Base-by-base conservation (phyloP, 2,329 filamentous ascomycete genomes). In the Fusarium sp. region DNA sequence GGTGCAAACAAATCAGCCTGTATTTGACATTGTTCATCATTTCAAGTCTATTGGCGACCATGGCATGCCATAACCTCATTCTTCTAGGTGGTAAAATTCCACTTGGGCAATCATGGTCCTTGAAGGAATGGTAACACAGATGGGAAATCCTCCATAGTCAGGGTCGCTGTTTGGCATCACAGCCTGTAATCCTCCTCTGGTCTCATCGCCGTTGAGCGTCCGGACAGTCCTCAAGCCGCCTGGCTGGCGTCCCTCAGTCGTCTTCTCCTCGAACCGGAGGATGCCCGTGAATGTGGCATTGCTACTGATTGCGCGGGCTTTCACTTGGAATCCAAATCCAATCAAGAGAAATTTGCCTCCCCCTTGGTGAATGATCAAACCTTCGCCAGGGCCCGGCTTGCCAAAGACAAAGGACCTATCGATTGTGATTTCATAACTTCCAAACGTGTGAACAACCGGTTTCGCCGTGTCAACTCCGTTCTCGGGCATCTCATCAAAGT, bases 101-200 rank as follows among this genome's bases (percentile, higher is more conserved):
- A 79, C 72, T 55, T 82, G 76, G 1, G 82, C 81, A 72, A 85
- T 82, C 70, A 77, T 80, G 1, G 85, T 87, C 47, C 79, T 76
- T 1, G 84, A 82, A 1, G 85, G 85, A 36, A 88, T 84, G 1
- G 84, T 87, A 3, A 87, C 80, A 43, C 80, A 80, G 30, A 87
- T 87, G 1, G 84, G 84, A 59, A 86, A 87, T 0, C 82, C 83
- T 5, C 85, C 85, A 74, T 87, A 87, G 63, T 88, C 85, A 0
- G 85, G 84, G 43, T 86, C 78, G 44, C 85, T 82, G 61, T 82
- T 85, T 2, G 48, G 44, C 65, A 71, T 71, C 43, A 15, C 18
- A 40, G 7, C 28, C 6, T 6, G 62, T 65, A 36, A 64, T 28
- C 31, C 31, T 9, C 31, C 12, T 7, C 55, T 54, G 2, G 65